These are phyloP conservation scores for Fusarium oligoseptatum DNA, from an alignment of 2,329 filamentous ascomycete species.

Conservation along the genomic window DNA sequence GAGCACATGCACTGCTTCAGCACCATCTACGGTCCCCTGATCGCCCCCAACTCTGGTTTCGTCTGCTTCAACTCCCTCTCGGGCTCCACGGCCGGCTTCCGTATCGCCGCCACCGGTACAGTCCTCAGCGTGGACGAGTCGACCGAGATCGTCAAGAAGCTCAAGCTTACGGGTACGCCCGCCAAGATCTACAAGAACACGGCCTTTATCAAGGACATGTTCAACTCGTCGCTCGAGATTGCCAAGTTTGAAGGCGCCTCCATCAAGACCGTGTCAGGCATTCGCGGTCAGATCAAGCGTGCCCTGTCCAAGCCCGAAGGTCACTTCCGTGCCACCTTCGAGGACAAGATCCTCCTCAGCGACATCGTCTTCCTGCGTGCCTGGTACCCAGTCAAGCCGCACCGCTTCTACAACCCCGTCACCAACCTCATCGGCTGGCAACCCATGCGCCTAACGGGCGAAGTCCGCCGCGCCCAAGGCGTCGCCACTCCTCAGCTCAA, in stretches of 20 bases:
- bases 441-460: conserved; percentile 92
- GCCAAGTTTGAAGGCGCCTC: conserved; percentile 98
- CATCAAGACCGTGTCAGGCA: conserved; percentile 95
- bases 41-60: conserved; percentile 96
- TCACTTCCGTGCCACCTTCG: conserved; percentile 96
- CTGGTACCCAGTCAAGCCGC: conserved; percentile 96
- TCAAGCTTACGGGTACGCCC: conserved; percentile 92
- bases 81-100: conserved; percentile 87
- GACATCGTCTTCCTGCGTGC: conserved; percentile 97
- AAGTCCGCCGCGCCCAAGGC: conserved; percentile 83
- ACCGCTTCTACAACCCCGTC: conserved; percentile 96
- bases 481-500: conserved; percentile 83
- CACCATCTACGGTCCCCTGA: conserved; percentile 94
- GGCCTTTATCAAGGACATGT: conserved; percentile 99
- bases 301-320: conserved; percentile 94
- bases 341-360: conserved; percentile 97
- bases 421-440: conserved; percentile 95
- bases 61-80: conserved; percentile 93
- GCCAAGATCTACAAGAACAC: conserved; percentile 99
- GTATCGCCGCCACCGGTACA: conserved; percentile 93
- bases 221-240: conserved; percentile 90
- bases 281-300: conserved; percentile 97
- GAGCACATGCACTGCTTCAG: conserved; percentile 99
- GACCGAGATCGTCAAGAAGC: conserved; percentile 98
- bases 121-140: conserved; percentile 95